Conservation (phyloP, 179 eudicot species). For the Beta lomatogona region DNA sequence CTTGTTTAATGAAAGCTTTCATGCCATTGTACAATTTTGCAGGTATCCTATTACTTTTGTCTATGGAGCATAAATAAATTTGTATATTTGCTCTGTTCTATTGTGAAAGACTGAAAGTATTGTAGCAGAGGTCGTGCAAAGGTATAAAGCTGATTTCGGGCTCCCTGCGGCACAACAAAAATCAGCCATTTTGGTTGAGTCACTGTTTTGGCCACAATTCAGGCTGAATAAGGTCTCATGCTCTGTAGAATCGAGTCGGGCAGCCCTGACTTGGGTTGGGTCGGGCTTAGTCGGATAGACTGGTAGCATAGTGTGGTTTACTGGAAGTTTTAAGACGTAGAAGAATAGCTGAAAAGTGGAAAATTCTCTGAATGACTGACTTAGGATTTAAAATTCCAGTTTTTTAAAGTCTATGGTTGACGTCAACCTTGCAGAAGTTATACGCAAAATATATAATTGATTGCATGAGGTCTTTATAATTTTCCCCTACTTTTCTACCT, state of each 20-base stretch:
- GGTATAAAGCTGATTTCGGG: too few species aligned
- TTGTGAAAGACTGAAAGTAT: neutral
- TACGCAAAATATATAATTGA: slow-evolving; percentile 7
- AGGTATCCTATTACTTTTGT: slow-evolving; percentile 6
- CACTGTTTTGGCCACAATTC: too few species aligned
- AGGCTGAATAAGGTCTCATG: too few species aligned
- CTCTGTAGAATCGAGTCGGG: too few species aligned
- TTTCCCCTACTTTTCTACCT: neutral
- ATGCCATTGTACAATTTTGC: neutral
- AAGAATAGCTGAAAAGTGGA: neutral
- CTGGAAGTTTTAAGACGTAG: neutral
- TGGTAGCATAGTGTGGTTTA: neutral
- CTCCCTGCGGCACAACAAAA: too few species aligned
- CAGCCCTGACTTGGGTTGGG: too few species aligned
- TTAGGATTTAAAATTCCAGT: neutral
- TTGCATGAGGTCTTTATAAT: slow-evolving; percentile 20
- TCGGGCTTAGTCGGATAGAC: too few species aligned
- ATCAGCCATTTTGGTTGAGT: too few species aligned
- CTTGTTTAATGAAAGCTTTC: neutral
- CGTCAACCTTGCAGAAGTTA: slow-evolving; percentile 12
- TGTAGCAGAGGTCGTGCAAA: neutral
- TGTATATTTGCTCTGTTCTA: neutral
- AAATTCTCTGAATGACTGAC: neutral
- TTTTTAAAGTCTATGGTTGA: neutral
- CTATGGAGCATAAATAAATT: neutral